Conservation (phyloP, 2,329 filamentous ascomycete genomes). For the Colletotrichum sp. region DNA sequence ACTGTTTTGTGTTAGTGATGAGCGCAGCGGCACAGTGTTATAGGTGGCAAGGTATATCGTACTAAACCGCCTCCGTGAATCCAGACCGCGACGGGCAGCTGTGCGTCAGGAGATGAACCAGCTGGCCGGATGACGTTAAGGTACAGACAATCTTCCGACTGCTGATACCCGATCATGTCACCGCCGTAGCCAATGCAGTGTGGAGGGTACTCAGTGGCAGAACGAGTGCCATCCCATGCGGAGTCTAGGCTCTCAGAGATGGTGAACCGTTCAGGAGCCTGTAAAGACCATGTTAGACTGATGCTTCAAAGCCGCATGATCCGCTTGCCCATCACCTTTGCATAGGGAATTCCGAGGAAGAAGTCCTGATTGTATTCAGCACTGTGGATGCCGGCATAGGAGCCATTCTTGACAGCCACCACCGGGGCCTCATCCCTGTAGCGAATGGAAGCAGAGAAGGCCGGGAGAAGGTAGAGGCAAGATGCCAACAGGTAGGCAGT, state of each 20-base stretch:
- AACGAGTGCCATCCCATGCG: constrained; percentile 42
- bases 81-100: constrained; percentile 63
- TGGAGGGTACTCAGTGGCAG: constrained; percentile 49
- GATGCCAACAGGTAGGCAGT: background rate
- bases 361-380: constrained; percentile 47
- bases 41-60: background rate
- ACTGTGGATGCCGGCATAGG: constrained; percentile 41
- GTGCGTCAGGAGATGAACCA: constrained; percentile 40
- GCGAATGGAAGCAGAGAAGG: background rate
- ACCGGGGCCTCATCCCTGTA: background rate
- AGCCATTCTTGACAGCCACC: constrained; percentile 22
- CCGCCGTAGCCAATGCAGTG: constrained; percentile 56
- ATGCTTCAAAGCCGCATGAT: constrained; percentile 16
- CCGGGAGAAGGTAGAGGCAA: constrained; percentile 3
- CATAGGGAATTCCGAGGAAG: constrained; percentile 57
- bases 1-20: background rate
- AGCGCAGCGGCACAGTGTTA: background rate
- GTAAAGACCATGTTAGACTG: constrained; percentile 16
- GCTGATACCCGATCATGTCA: constrained; percentile 25
- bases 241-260: constrained; percentile 51
- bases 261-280: constrained; percentile 52
- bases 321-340: constrained; percentile 26
- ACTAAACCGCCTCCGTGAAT: constrained; percentile 51
- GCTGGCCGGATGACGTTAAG: constrained; percentile 65
- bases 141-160: constrained; percentile 63